Evolutionary conservation across 140 eudicot species (phyloP).

Genomic region (Flaveria floridana): DNA sequence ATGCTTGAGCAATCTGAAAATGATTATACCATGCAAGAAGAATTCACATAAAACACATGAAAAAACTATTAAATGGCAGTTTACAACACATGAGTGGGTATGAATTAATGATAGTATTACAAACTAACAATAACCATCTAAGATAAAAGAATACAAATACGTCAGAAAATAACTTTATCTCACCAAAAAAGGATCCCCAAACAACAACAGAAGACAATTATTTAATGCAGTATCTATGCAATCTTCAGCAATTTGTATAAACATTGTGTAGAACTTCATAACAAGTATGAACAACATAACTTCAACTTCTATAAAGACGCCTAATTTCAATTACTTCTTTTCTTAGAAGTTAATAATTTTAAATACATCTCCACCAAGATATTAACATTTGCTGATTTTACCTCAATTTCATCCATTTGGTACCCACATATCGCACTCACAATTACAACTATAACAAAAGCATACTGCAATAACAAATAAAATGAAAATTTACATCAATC

Average conservation of each 20-base stretch:
- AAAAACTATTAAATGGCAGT: no score
- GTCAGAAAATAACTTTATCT: neutral
- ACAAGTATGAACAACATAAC: constrained; percentile 5
- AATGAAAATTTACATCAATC: neutral
- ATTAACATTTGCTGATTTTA: neutral
- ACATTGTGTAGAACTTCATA: neutral
- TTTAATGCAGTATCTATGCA: neutral
- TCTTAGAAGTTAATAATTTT: no score
- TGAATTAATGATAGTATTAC: neutral
- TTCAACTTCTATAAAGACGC: constrained; percentile 21
- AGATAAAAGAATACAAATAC: constrained; percentile 2
- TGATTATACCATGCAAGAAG: no score
- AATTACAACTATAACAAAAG: neutral
- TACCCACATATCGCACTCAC: neutral
- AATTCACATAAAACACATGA: no score
- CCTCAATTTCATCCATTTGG: constrained; percentile 5
- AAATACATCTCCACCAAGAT: no score
- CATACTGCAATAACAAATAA: neutral
- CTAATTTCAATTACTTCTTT: neutral
- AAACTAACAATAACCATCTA: neutral
- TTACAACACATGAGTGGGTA: no score
- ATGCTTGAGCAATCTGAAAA: no score
- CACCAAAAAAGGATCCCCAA: neutral
- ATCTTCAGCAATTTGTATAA: neutral
- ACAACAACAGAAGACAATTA: neutral